phyloP scores from a whole-genome alignment of 495 filamentous ascomycete species.

The Trichoderma virens region DNA sequence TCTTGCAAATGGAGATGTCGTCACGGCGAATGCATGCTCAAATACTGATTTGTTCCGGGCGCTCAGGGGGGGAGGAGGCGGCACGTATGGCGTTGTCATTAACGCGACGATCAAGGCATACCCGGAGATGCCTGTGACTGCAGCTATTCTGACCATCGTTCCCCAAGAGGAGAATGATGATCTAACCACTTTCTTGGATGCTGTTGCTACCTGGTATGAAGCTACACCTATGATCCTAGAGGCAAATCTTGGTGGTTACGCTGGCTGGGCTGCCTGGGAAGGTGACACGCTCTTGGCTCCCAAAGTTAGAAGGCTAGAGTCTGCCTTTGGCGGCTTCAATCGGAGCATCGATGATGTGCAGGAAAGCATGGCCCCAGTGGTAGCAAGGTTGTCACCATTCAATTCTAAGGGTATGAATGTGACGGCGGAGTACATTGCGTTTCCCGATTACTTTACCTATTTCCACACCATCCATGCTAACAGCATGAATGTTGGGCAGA shows the following conservation, averaged over 20 bases:
- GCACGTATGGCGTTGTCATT: constrained; percentile 43
- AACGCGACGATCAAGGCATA: constrained; percentile 37
- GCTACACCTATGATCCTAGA: neutral
- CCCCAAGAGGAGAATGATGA: neutral
- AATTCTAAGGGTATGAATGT: neutral
- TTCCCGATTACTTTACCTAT: neutral
- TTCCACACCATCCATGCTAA: neutral
- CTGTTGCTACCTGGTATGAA: neutral
- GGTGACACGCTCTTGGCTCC: neutral
- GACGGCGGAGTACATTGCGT: neutral
- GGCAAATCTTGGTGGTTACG: neutral
- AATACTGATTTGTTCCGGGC: constrained; percentile 53
- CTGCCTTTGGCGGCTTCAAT: neutral
- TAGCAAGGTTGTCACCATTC: neutral
- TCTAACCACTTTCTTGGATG: neutral
- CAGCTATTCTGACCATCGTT: constrained; percentile 14
- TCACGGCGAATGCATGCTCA: constrained; percentile 32
- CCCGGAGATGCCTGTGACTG: constrained; percentile 16
- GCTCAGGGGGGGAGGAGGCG: constrained; percentile 43
- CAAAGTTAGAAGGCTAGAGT: neutral
- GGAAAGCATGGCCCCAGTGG: neutral
- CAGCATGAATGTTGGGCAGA: neutral
- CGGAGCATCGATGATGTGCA: neutral
- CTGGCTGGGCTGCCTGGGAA: neutral
- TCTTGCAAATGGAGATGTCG: constrained; percentile 36